phyloP scores from a whole-genome alignment of 768 basidiomycete species.

The Hypholoma fasciculare region DNA sequence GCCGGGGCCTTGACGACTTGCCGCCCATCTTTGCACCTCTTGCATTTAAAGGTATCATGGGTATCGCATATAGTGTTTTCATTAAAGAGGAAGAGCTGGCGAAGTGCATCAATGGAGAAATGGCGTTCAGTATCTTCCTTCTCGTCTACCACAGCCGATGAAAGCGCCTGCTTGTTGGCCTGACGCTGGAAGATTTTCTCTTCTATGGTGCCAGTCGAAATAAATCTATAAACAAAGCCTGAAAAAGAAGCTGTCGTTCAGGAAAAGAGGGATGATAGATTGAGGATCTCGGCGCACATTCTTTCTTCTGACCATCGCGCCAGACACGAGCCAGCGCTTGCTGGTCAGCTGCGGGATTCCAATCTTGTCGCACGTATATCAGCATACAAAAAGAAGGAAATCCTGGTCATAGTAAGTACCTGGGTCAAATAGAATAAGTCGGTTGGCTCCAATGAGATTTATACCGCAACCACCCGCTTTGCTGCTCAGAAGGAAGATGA shows the following conservation, averaged over 20 bases:
- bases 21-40: constrained; percentile 83
- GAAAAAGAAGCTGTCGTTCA: constrained; percentile 24
- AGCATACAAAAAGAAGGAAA: background rate
- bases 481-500: constrained; percentile 91
- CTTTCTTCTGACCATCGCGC: constrained; percentile 99
- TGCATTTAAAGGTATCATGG: constrained; percentile 98
- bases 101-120: constrained; percentile 85
- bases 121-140: constrained; percentile 95
- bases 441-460: constrained; percentile 95
- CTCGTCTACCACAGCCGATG: constrained; percentile 97
- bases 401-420: constrained; percentile 41
- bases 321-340: constrained; percentile 98
- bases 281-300: constrained; percentile 58
- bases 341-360: constrained; percentile 98
- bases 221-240: constrained; percentile 98
- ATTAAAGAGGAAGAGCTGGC: constrained; percentile 91
- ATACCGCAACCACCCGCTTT: constrained; percentile 97
- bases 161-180: constrained; percentile 93
- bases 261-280: background rate
- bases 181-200: constrained; percentile 99
- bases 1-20: constrained; percentile 84
- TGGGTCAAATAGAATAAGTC: constrained; percentile 94
- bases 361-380: constrained; percentile 54
- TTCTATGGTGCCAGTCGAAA: constrained; percentile 95
- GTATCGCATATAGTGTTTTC: constrained; percentile 88